Conservation (phyloP, 2,329 filamentous ascomycete species). For the Leptographium lundbergii region DNA sequence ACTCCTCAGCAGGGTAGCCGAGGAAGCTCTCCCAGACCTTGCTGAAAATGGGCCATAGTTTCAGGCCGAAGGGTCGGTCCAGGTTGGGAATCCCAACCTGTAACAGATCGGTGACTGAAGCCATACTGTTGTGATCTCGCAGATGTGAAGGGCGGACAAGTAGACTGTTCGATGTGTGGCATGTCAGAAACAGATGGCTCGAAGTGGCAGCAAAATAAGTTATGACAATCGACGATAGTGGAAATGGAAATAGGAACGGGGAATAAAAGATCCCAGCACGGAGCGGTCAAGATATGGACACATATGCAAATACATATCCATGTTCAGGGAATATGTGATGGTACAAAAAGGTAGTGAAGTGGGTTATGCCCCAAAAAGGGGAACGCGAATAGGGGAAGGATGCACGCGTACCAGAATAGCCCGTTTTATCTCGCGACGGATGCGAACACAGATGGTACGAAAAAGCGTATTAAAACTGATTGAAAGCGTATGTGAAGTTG, state of each 20-base stretch:
- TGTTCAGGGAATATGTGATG: background rate
- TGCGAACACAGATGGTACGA: background rate
- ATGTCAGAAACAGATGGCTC: background rate
- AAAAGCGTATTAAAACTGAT: background rate
- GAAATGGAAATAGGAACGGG: background rate
- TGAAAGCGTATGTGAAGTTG: background rate
- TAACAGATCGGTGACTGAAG: conserved; percentile 8
- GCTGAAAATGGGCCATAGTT: conserved; percentile 90
- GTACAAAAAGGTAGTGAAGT: background rate
- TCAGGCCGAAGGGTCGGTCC: conserved; percentile 82
- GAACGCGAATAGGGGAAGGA: background rate
- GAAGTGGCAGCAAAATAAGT: background rate
- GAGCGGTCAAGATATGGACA: too few relatives aligned
- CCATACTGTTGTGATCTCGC: conserved; percentile 5
- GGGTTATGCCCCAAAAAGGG: background rate
- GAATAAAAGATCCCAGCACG: background rate
- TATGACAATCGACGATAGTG: background rate
- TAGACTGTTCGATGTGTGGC: background rate
- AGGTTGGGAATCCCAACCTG: conserved; percentile 60
- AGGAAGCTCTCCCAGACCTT: conserved; percentile 64
- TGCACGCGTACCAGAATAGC: background rate
- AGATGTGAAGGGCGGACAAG: background rate
- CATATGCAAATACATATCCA: background rate
- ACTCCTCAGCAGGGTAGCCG: conserved; percentile 77
- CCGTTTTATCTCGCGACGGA: background rate